These are phyloP conservation scores for Colletotrichum sp. DNA, from an alignment of 2,329 filamentous ascomycete species.

Conservation along the genomic window DNA sequence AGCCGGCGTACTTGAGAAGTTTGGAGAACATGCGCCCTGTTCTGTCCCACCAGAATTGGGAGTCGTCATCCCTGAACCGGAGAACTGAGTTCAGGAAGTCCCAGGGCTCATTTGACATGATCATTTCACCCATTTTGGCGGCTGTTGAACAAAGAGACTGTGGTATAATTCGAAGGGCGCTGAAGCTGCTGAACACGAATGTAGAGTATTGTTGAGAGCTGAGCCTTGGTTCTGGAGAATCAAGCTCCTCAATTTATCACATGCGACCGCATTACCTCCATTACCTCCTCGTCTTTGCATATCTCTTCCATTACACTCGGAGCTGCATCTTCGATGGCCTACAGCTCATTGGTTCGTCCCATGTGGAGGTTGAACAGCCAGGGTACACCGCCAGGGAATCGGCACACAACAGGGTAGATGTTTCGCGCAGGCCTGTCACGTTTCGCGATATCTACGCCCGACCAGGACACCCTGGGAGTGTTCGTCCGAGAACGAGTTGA, in stretches of 20 bases:
- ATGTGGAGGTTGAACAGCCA: neutral
- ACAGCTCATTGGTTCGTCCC: neutral
- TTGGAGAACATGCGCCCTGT: conserved; percentile 17
- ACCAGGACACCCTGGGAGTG: neutral
- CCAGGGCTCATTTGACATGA: conserved; percentile 14
- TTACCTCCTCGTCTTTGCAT: neutral
- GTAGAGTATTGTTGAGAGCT: neutral
- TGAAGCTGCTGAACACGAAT: neutral
- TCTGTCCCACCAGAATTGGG: conserved; percentile 17
- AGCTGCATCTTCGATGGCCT: neutral
- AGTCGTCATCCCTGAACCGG: conserved; percentile 15
- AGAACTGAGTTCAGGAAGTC: conserved; percentile 17
- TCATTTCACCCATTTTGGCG: conserved; percentile 17
- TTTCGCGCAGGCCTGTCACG: neutral
- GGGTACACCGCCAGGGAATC: neutral
- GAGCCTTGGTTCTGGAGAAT: neutral
- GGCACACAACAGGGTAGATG: neutral
- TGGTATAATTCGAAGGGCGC: neutral
- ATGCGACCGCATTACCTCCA: neutral
- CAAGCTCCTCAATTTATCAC: neutral
- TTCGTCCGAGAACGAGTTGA: neutral
- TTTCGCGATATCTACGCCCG: neutral
- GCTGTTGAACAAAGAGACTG: neutral
- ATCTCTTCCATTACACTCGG: neutral
- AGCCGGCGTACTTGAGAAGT: conserved; percentile 14